These are phyloP conservation scores for Pistacia atlantica DNA, from an alignment of 345 rosid species.

Conservation along the genomic window DNA sequence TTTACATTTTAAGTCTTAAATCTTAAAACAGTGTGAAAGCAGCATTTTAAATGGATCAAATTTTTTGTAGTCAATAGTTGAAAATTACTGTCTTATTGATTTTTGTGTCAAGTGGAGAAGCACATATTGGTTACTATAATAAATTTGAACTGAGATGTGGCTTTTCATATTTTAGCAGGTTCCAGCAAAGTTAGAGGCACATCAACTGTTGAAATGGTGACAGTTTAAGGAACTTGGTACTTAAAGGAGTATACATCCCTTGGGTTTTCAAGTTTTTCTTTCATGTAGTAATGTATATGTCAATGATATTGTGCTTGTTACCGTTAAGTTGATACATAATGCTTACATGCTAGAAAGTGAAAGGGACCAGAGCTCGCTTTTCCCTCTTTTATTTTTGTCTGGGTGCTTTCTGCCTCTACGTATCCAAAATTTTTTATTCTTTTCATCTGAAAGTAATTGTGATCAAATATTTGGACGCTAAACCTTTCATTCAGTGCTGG, in stretches of 20 bases:
- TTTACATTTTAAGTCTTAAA: not conserved
- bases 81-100: not conserved
- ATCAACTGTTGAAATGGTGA: slow-evolving; percentile 20
- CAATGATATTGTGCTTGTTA: not conserved
- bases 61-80: not conserved
- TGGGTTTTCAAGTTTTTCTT: not conserved
- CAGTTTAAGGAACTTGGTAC: slow-evolving; percentile 25
- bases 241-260: not conserved
- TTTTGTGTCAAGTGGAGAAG: not conserved
- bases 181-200: slow-evolving; percentile 18
- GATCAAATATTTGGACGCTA: too few relatives aligned
- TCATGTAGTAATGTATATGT: not conserved
- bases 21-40: not conserved
- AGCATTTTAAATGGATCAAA: not conserved
- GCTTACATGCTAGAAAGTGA: not conserved
- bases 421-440: not conserved
- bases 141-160: not conserved
- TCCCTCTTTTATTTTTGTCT: not conserved
- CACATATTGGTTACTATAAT: not conserved
- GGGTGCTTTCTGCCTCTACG: not conserved
- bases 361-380: not conserved
- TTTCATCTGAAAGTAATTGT: not conserved
- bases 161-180: slow-evolving; percentile 29
- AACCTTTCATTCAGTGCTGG: not conserved
- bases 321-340: not conserved